phyloP scores from a whole-genome alignment of 371 early-diverging fungal species.

The Rhizopus sp. region DNA sequence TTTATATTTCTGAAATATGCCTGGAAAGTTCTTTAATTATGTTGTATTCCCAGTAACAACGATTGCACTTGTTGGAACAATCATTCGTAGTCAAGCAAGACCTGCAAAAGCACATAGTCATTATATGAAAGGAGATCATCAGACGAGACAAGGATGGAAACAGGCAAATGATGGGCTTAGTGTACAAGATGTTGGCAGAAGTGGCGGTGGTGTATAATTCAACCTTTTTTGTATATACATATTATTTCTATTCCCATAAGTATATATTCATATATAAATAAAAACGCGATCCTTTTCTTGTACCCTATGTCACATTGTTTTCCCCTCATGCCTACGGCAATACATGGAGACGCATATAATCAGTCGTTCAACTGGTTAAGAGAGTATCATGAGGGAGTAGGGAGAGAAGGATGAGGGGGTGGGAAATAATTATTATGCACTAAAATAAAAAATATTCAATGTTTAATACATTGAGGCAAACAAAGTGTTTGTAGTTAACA shows the following conservation, averaged over 20 bases:
- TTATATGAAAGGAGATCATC: slow-evolving; percentile 31
- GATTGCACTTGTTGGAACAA: slow-evolving; percentile 35
- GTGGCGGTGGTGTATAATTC: slow-evolving; percentile 49
- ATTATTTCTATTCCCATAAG: neutral
- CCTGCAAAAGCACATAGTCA: slow-evolving; percentile 42
- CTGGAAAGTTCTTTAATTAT: slow-evolving; percentile 27
- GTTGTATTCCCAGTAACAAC: slow-evolving; percentile 39
- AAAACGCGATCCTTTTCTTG: neutral
- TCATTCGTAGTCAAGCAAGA: slow-evolving; percentile 40
- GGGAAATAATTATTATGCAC: too few relatives aligned
- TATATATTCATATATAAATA: neutral
- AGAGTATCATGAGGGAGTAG: too few relatives aligned
- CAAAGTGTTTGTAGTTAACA: too few relatives aligned
- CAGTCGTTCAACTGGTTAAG: too few relatives aligned
- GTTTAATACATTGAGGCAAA: too few relatives aligned
- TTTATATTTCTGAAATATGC: slow-evolving; percentile 8
- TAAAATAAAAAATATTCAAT: too few relatives aligned
- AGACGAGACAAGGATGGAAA: slow-evolving; percentile 37
- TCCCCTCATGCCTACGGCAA: too few relatives aligned
- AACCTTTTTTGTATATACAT: neutral
- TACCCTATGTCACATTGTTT: too few relatives aligned
- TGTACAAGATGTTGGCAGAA: slow-evolving; percentile 51
- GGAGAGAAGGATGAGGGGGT: too few relatives aligned
- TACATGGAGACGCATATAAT: too few relatives aligned
- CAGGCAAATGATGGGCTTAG: slow-evolving; percentile 46